Percentiles rank a stretch among this genome's conserved stretches.
These are phyloP conservation scores for Phytophthora citricola DNA, from an alignment of 352 stramenopile genomes.

Conservation along the genomic window DNA sequence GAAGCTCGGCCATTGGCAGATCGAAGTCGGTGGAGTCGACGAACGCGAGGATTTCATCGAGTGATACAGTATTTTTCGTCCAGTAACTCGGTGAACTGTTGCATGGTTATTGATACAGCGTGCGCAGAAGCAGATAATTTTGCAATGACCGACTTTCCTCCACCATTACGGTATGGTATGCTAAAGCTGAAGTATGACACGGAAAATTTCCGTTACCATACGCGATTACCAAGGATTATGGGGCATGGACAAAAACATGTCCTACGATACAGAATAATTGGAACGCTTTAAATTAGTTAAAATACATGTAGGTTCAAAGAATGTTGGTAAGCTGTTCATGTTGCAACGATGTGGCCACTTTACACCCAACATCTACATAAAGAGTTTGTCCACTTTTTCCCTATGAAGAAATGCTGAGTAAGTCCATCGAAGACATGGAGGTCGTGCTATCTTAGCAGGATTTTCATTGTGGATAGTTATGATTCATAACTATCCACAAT, in stretches of 20 bases:
- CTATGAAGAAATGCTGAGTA: background rate
- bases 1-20: background rate
- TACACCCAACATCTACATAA: background rate
- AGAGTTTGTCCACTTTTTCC: slow-evolving; percentile 1
- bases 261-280: background rate
- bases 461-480: slow-evolving; percentile 16
- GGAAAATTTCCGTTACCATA: background rate
- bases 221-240: background rate
- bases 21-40: slow-evolving; percentile 26
- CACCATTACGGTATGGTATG: too few species aligned
- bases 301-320: background rate
- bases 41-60: slow-evolving; percentile 25
- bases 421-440: slow-evolving; percentile 10
- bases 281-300: background rate
- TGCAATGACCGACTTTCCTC: background rate
- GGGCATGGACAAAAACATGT: too few species aligned
- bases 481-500: background rate
- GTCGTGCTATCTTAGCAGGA: background rate
- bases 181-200: background rate
- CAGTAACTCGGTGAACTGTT: slow-evolving; percentile 3
- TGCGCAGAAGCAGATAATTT: slow-evolving; percentile 8
- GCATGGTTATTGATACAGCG: background rate
- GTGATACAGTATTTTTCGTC: slow-evolving; percentile 1
- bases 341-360: background rate
- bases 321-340: background rate